Evolutionary conservation across 2,329 filamentous ascomycete species (phyloP).

Genomic region (Pezicula carpinea): DNA sequence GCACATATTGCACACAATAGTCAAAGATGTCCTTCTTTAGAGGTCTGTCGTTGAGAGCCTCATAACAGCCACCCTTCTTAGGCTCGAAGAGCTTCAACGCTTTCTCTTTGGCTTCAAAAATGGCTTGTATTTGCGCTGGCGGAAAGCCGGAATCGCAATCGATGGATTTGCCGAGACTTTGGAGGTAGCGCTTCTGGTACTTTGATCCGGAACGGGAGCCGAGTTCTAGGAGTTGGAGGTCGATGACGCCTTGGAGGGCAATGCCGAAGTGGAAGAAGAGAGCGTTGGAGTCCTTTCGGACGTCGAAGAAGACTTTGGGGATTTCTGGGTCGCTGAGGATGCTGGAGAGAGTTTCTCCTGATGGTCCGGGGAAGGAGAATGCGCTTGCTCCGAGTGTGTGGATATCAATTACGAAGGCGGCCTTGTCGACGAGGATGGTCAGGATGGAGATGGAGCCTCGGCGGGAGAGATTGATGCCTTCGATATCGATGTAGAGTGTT

Average conservation of each 20-base stretch:
- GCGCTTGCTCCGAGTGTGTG: slow-evolving; percentile 29
- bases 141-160: neutral
- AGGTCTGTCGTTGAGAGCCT: too few relatives aligned
- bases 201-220: slow-evolving; percentile 27
- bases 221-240: slow-evolving; percentile 54
- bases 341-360: slow-evolving; percentile 27
- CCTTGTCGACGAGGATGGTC: slow-evolving; percentile 28
- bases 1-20: too few relatives aligned
- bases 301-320: slow-evolving; percentile 52
- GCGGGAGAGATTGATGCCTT: slow-evolving; percentile 37
- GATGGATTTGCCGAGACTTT: too few relatives aligned
- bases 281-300: slow-evolving; percentile 54
- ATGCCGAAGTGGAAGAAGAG: slow-evolving; percentile 43
- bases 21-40: too few relatives aligned
- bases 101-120: too few relatives aligned
- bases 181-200: too few relatives aligned
- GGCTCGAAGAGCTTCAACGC: too few relatives aligned
- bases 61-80: too few relatives aligned
- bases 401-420: slow-evolving; percentile 38
- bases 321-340: slow-evolving; percentile 41
- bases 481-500: slow-evolving; percentile 40
- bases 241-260: slow-evolving; percentile 38
- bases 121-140: too few relatives aligned
- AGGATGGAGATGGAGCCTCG: slow-evolving; percentile 38
- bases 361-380: slow-evolving; percentile 30